phyloP scores from a whole-genome alignment of 208 protist species.

The Tritrichomonas foetus region DNA sequence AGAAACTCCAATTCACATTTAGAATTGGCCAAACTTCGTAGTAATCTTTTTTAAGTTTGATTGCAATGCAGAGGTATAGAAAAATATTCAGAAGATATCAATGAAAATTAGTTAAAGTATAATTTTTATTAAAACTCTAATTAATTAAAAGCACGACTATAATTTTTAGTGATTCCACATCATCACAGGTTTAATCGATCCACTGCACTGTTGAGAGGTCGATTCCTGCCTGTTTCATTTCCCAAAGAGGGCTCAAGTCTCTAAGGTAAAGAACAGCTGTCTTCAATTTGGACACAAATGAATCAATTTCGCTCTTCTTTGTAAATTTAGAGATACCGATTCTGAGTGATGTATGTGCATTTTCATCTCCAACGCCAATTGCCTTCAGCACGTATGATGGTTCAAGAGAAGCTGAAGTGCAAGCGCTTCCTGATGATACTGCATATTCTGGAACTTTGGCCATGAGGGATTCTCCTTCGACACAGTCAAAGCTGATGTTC shows the following conservation, averaged over 20 bases:
- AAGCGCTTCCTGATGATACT: slow-evolving; percentile 86
- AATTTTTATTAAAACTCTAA: neutral
- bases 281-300: slow-evolving; percentile 73
- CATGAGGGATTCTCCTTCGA: slow-evolving; percentile 95
- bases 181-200: slow-evolving; percentile 53
- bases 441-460: slow-evolving; percentile 67
- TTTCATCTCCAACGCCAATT: slow-evolving; percentile 89
- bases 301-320: slow-evolving; percentile 82
- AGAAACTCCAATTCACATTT: too few species aligned
- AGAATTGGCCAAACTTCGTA: too few species aligned
- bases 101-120: neutral
- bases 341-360: slow-evolving; percentile 95
- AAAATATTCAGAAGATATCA: too few species aligned
- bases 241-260: slow-evolving; percentile 94
- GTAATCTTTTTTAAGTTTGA: too few species aligned
- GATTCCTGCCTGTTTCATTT: slow-evolving; percentile 84
- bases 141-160: neutral
- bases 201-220: slow-evolving; percentile 75
- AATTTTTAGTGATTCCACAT: too few species aligned
- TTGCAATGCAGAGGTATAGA: too few species aligned
- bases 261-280: slow-evolving; percentile 82
- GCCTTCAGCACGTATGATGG: slow-evolving; percentile 96
- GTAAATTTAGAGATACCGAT: slow-evolving; percentile 96
- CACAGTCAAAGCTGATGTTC: slow-evolving; percentile 95
- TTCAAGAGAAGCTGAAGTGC: slow-evolving; percentile 95